A percentile compares a stretch with the other conserved stretches of the same genome.
phyloP scores from a whole-genome alignment of 805 yeast genomes.

The Saturnispora dispora region DNA sequence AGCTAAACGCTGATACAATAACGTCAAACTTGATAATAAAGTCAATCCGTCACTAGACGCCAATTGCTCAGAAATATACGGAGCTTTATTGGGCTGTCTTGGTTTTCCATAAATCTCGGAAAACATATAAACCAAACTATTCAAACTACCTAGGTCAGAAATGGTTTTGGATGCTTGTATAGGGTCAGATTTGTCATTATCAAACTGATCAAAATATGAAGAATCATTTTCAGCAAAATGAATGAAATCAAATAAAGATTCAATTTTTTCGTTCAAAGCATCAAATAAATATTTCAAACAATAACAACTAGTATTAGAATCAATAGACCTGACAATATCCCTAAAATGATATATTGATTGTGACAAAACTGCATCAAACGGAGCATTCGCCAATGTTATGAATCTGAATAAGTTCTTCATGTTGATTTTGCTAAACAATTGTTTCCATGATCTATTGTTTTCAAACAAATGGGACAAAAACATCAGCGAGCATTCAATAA shows the following conservation, averaged over 20 bases:
- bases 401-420: conserved; percentile 40
- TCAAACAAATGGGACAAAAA: conserved; percentile 46
- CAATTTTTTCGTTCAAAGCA: conserved; percentile 12
- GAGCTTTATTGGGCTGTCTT: conserved; percentile 37
- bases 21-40: conserved; percentile 34
- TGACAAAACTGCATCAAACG: conserved; percentile 54
- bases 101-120: conserved; percentile 46
- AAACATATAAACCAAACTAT: conserved; percentile 41
- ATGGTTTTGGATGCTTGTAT: conserved; percentile 28
- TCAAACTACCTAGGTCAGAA: conserved; percentile 30
- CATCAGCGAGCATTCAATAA: conserved; percentile 42
- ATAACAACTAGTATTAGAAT: conserved; percentile 44
- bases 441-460: conserved; percentile 41
- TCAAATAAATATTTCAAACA: conserved; percentile 26
- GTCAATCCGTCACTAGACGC: conserved; percentile 34
- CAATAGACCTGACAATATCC: conserved; percentile 47
- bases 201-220: conserved; percentile 33
- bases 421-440: conserved; percentile 29
- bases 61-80: conserved; percentile 33
- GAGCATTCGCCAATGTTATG: conserved; percentile 42
- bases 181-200: conserved; percentile 17
- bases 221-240: conserved; percentile 21
- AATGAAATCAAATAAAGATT: conserved; percentile 20
- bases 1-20: conserved; percentile 41
- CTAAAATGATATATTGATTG: conserved; percentile 44